phyloP scores from a whole-genome alignment of 257 asterid genomes.

The Agastache rugosa region DNA sequence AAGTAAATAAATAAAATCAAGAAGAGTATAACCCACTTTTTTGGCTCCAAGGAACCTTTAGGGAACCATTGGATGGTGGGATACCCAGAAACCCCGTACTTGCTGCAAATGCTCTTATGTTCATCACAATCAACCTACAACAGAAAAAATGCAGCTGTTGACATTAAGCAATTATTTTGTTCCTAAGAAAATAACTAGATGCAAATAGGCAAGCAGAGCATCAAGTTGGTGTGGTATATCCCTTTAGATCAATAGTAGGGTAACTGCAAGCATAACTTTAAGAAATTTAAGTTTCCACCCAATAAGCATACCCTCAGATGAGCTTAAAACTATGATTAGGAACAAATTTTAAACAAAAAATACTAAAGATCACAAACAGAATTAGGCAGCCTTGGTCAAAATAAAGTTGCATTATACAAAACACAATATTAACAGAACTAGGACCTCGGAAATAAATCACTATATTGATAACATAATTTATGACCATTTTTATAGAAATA shows the following conservation, averaged over 20 bases:
- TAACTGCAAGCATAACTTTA: background rate
- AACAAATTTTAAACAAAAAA: slow-evolving; percentile 7
- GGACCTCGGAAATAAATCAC: background rate
- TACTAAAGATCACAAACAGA: slow-evolving; percentile 11
- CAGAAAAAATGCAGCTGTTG: slow-evolving; percentile 19
- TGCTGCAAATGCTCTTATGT: slow-evolving; percentile 82
- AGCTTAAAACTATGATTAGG: slow-evolving; percentile 20
- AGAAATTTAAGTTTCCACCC: background rate
- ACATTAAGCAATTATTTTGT: slow-evolving; percentile 18
- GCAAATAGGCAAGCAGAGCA: background rate
- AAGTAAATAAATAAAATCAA: background rate
- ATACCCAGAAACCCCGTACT: slow-evolving; percentile 87
- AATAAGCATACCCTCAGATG: slow-evolving; percentile 7
- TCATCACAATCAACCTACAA: slow-evolving; percentile 93
- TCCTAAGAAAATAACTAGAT: background rate
- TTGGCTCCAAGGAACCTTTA: slow-evolving; percentile 88
- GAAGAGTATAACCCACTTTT: slow-evolving; percentile 58
- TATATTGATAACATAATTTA: no score
- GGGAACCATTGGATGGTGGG: slow-evolving; percentile 99
- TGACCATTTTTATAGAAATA: background rate
- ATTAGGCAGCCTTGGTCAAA: background rate
- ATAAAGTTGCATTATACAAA: background rate
- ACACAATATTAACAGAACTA: background rate
- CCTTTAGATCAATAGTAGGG: background rate
- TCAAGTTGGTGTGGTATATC: slow-evolving; percentile 5